A percentile compares a stretch with the other conserved stretches of the same genome.
phyloP scores from a whole-genome alignment of 805 yeast species.

The Spathaspora hagerdaliae region DNA sequence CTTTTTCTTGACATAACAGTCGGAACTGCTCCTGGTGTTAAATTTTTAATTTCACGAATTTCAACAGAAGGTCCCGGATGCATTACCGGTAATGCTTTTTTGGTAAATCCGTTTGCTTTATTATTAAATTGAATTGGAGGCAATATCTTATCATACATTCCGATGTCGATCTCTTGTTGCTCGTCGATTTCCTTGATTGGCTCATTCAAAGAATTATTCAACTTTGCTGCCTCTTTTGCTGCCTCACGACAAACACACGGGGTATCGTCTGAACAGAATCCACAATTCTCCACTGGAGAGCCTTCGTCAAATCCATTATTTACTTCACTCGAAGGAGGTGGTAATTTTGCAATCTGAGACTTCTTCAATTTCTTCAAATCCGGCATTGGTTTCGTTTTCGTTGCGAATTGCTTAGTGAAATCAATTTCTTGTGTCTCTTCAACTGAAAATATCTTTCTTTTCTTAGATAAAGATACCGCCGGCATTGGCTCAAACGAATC shows the following conservation, averaged over 20 bases:
- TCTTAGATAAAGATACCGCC: slow-evolving; percentile 56
- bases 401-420: slow-evolving; percentile 46
- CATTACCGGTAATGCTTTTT: slow-evolving; percentile 49
- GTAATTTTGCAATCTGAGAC: background rate
- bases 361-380: slow-evolving; percentile 30
- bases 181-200: slow-evolving; percentile 10
- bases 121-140: slow-evolving; percentile 37
- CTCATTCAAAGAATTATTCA: slow-evolving; percentile 22
- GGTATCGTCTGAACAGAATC: slow-evolving; percentile 88
- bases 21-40: slow-evolving; percentile 36
- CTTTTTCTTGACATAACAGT: slow-evolving; percentile 10
- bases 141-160: slow-evolving; percentile 20
- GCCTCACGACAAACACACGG: slow-evolving; percentile 91
- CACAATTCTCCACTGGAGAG: slow-evolving; percentile 72
- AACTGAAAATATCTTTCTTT: slow-evolving; percentile 12
- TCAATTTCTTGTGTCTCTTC: slow-evolving; percentile 41
- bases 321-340: background rate
- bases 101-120: slow-evolving; percentile 22
- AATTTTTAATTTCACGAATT: slow-evolving; percentile 40
- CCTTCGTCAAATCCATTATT: slow-evolving; percentile 33
- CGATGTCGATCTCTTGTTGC: slow-evolving; percentile 30
- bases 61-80: slow-evolving; percentile 64
- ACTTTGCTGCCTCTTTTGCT: slow-evolving; percentile 46
- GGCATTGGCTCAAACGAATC: slow-evolving; percentile 53
- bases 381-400: slow-evolving; percentile 31